A percentile compares a stretch with the other conserved stretches of the same genome.
Conservation (phyloP, 306 rosid genomes). For the Quercus alba region DNA sequence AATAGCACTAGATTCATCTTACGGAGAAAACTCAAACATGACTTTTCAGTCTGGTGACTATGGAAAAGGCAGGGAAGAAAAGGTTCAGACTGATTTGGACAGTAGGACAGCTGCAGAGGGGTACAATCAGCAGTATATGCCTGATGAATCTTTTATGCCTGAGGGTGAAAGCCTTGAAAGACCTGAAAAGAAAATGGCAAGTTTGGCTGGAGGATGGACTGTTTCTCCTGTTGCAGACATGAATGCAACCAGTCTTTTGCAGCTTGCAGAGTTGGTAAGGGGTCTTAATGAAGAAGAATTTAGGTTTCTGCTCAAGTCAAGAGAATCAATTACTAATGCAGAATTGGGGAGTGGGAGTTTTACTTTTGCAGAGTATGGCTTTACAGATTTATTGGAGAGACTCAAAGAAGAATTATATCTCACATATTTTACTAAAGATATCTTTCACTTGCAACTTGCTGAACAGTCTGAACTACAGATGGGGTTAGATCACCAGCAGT, state of each 20-base stretch:
- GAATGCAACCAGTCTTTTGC: conserved; percentile 43
- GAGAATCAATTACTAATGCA: conserved; percentile 34
- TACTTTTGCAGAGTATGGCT: conserved; percentile 24
- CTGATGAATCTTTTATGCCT: conserved; percentile 25
- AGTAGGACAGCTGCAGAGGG: conserved; percentile 20
- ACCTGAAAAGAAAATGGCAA: conserved; percentile 31
- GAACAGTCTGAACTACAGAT: conserved; percentile 57
- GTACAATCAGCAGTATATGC: conserved; percentile 28
- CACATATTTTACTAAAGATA: conserved; percentile 51
- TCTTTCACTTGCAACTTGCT: conserved; percentile 54
- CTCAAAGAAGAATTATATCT: conserved; percentile 78
- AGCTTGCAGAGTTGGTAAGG: conserved; percentile 51
- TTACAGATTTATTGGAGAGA: conserved; percentile 48
- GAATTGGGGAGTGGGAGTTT: conserved; percentile 28
- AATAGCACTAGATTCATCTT: conserved; percentile 18
- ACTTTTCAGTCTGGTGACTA: conserved; percentile 36
- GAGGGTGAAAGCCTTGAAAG: conserved; percentile 23
- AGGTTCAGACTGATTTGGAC: conserved; percentile 20
- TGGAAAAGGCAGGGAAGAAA: conserved; percentile 29
- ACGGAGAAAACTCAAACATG: conserved; percentile 29
- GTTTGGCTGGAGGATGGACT: conserved; percentile 20
- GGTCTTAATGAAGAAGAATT: conserved; percentile 60
- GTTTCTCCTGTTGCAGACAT: conserved; percentile 36
- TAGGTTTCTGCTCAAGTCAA: conserved; percentile 44
- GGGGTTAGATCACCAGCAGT: conserved; percentile 48